These are phyloP conservation scores for Saccharomycodes ludwigii DNA, from an alignment of 805 yeast genomes.

Conservation along the genomic window DNA sequence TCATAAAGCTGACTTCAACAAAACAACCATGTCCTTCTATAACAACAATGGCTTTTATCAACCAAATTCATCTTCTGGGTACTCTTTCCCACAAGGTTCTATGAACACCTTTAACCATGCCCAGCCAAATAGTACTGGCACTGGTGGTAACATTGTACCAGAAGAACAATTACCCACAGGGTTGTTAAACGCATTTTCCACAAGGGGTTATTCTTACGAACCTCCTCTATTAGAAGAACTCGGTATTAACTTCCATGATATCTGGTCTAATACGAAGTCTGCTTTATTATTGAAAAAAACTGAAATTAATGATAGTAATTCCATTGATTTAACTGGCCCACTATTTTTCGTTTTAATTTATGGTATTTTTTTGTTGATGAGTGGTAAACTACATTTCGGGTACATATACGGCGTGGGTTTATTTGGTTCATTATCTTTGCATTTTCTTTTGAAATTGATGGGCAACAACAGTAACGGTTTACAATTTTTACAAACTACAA, in stretches of 20 bases:
- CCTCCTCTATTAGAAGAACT: slow-evolving; percentile 85
- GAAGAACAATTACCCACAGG: slow-evolving; percentile 53
- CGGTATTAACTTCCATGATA: slow-evolving; percentile 86
- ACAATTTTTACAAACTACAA: slow-evolving; percentile 58
- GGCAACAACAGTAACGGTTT: slow-evolving; percentile 39
- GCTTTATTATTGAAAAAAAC: slow-evolving; percentile 51
- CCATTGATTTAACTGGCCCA: slow-evolving; percentile 82
- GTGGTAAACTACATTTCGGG: slow-evolving; percentile 94
- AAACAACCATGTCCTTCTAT: slow-evolving; percentile 1
- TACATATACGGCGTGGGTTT: slow-evolving; percentile 93
- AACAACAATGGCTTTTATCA: too few relatives aligned
- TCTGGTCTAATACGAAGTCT: slow-evolving; percentile 61
- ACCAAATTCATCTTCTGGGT: too few relatives aligned
- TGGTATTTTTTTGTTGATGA: slow-evolving; percentile 67
- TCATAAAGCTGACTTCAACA: slow-evolving; percentile 5
- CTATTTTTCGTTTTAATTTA: slow-evolving; percentile 76
- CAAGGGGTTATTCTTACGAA: slow-evolving; percentile 91
- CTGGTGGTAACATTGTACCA: slow-evolving; percentile 12
- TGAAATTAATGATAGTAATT: slow-evolving; percentile 58
- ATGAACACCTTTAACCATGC: slow-evolving; percentile 21
- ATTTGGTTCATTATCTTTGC: slow-evolving; percentile 78
- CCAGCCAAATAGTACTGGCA: slow-evolving; percentile 7
- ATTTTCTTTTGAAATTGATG: slow-evolving; percentile 79
- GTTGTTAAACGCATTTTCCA: slow-evolving; percentile 80
- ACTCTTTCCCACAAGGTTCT: slow-evolving; percentile 24